Evolutionary conservation across 1,139 yeast species (phyloP).

Genomic region (Tardiomyces blankii): DNA sequence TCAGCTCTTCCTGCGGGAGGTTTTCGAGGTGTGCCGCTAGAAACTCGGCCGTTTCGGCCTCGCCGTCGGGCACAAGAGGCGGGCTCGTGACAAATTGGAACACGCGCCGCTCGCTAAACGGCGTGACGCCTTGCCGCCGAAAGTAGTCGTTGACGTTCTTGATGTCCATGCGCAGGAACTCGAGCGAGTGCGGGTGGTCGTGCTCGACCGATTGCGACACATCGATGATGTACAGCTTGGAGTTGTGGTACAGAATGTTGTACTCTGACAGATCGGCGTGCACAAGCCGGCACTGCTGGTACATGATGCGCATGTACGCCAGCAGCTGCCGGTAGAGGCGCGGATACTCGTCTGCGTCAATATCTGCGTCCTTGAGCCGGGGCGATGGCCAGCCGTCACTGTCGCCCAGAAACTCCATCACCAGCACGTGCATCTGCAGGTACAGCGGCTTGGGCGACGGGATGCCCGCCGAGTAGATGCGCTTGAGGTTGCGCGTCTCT

Average conservation of each 20-base stretch:
- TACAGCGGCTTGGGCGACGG: slow-evolving; percentile 91
- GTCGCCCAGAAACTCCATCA: slow-evolving; percentile 86
- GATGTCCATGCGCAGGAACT: slow-evolving; percentile 93
- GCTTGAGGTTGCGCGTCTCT: slow-evolving; percentile 82
- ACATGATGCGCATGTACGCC: slow-evolving; percentile 76
- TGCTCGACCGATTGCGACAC: slow-evolving; percentile 98
- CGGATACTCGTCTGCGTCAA: slow-evolving; percentile 38
- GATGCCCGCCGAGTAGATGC: slow-evolving; percentile 67
- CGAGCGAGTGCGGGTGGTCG: slow-evolving; percentile 94
- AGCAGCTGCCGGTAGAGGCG: slow-evolving; percentile 68
- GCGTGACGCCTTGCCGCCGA: slow-evolving; percentile 56
- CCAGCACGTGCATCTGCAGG: slow-evolving; percentile 78
- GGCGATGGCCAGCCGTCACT: slow-evolving; percentile 73
- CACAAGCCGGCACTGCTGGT: slow-evolving; percentile 77
- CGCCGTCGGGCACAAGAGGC: slow-evolving; percentile 4
- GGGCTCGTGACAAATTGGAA: slow-evolving; percentile 57
- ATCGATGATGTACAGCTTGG: slow-evolving; percentile 76
- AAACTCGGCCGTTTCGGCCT: slow-evolving; percentile 19
- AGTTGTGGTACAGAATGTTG: slow-evolving; percentile 75
- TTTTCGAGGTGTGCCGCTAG: slow-evolving; percentile 21
- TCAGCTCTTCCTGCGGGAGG: slow-evolving; percentile 25
- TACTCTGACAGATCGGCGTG: slow-evolving; percentile 98
- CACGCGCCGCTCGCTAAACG: slow-evolving; percentile 70
- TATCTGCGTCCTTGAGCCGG: slow-evolving; percentile 60
- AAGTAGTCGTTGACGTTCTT: slow-evolving; percentile 90